These are phyloP conservation scores for Bipolaris oryzae DNA, from an alignment of 2,329 filamentous ascomycete genomes.

Conservation along the genomic window DNA sequence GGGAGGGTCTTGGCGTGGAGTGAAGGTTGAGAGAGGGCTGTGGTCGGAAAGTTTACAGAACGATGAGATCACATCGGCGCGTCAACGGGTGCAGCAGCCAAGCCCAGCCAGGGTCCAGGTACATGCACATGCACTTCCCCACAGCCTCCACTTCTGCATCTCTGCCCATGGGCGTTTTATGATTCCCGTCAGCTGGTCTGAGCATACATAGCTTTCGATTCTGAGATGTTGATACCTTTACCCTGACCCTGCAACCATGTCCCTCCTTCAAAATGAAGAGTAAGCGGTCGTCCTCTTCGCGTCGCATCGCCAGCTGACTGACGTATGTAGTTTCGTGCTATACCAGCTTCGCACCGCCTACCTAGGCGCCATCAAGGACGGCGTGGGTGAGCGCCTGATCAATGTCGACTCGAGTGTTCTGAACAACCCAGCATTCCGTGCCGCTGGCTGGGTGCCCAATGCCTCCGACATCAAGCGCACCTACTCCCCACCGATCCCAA, in stretches of 20 bases:
- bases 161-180: conserved; percentile 14
- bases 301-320: conserved; percentile 20
- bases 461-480: conserved; percentile 79
- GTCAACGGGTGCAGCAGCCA: conserved; percentile 26
- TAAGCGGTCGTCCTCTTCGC: conserved; percentile 28
- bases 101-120: conserved; percentile 28
- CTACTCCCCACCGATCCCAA: conserved; percentile 85
- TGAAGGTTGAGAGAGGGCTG: not conserved
- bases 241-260: conserved; percentile 41
- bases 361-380: conserved; percentile 79
- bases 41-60: conserved; percentile 9
- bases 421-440: conserved; percentile 81
- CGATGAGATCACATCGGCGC: conserved; percentile 22
- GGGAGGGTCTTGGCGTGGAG: conserved; percentile 4
- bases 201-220: conserved; percentile 12
- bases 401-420: conserved; percentile 79
- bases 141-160: conserved; percentile 9
- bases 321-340: conserved; percentile 69
- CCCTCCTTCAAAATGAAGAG: conserved; percentile 55
- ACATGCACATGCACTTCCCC: conserved; percentile 17
- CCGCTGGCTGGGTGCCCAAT: conserved; percentile 78
- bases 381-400: conserved; percentile 82
- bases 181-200: conserved; percentile 45
- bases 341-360: conserved; percentile 84
- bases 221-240: conserved; percentile 25